Conservation (phyloP, 2,329 filamentous ascomycete genomes). For the Sclerotinia nivalis region DNA sequence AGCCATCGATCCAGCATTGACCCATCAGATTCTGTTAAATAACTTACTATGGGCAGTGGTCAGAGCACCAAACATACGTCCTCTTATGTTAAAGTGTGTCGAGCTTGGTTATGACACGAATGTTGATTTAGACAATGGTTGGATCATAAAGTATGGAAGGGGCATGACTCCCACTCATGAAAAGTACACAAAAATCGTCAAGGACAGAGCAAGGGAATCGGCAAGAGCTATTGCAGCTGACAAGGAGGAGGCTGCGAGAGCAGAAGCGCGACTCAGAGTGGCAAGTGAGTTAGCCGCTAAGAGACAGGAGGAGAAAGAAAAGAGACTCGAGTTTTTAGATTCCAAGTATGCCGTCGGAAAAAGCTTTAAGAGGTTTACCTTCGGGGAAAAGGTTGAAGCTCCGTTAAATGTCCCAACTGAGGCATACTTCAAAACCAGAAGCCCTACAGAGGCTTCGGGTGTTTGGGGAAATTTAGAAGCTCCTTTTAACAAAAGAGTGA, state of each 20-base stretch:
- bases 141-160: conserved; percentile 8
- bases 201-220: not conserved
- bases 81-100: conserved; percentile 13
- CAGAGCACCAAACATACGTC: not conserved
- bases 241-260: not conserved
- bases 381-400: not conserved
- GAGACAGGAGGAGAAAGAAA: not conserved
- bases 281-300: not conserved
- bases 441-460: not conserved
- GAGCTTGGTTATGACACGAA: not conserved
- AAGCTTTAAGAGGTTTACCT: conserved; percentile 1
- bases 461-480: not conserved
- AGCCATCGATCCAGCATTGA: not conserved
- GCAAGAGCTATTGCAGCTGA: conserved; percentile 7
- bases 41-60: conserved; percentile 16
- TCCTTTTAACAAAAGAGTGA: not conserved
- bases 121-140: conserved; percentile 17
- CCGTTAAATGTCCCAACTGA: not conserved
- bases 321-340: not conserved
- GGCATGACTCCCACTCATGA: not conserved
- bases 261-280: not conserved
- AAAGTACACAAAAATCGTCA: conserved; percentile 1
- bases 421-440: not conserved
- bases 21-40: not conserved
- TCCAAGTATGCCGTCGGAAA: not conserved